A percentile compares a stretch with the other conserved stretches of the same genome.
phyloP scores from a whole-genome alignment of 202 grass and related monocot species.

The Cymbopogon flexuosus region DNA sequence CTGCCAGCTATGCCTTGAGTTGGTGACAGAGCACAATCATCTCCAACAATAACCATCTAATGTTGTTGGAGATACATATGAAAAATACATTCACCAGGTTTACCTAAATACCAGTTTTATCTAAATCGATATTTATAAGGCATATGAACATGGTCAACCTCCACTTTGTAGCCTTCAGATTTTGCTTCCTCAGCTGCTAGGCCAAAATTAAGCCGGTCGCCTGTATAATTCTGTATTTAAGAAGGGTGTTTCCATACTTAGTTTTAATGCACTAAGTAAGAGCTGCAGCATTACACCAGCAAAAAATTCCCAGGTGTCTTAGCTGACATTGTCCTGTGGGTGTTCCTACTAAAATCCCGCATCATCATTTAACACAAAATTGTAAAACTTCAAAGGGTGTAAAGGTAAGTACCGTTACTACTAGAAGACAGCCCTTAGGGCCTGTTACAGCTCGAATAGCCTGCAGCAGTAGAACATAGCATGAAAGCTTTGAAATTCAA shows the following conservation, averaged over 20 bases:
- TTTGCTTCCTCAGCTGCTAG: slow-evolving; percentile 98
- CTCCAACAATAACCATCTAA: slow-evolving; percentile 94
- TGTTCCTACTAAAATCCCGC: neutral
- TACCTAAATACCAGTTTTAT: neutral
- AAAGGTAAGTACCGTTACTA: slow-evolving; percentile 67
- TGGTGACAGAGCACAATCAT: slow-evolving; percentile 89
- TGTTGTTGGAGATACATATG: slow-evolving; percentile 24
- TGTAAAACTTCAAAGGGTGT: neutral
- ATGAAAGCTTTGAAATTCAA: slow-evolving; percentile 15
- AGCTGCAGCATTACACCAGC: neutral
- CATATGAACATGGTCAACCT: slow-evolving; percentile 41
- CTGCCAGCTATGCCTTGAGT: slow-evolving; percentile 77
- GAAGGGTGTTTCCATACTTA: neutral
- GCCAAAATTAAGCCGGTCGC: slow-evolving; percentile 98
- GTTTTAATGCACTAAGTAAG: neutral
- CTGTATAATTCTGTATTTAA: slow-evolving; percentile 91
- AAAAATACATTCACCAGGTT: neutral
- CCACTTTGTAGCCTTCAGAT: slow-evolving; percentile 92
- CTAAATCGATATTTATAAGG: neutral
- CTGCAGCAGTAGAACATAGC: slow-evolving; percentile 38
- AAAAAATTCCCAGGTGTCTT: neutral
- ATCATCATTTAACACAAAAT: neutral
- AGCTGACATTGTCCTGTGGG: neutral
- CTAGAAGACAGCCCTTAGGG: slow-evolving; percentile 84
- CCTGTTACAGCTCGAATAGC: slow-evolving; percentile 96